Evolutionary conservation across 2,329 filamentous ascomycete genomes (phyloP).

Genomic region (Aspergillus fumigatiaffinis): DNA sequence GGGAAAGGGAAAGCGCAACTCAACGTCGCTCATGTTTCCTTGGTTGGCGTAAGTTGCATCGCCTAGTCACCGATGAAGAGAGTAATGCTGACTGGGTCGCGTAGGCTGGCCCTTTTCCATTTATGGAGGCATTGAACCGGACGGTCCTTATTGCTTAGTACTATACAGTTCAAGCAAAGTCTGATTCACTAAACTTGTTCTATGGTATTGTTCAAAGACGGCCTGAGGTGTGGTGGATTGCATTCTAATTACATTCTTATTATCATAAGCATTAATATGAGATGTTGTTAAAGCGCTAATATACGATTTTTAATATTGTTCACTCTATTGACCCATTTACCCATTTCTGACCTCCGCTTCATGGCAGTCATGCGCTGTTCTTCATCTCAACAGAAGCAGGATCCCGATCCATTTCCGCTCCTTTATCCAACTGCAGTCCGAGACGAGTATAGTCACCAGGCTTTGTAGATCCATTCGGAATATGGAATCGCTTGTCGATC

Average conservation of each 20-base stretch:
- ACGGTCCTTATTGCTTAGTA: constrained; percentile 16
- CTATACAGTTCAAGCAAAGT: no score
- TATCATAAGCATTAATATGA: not conserved
- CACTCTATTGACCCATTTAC: no score
- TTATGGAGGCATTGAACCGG: constrained; percentile 23
- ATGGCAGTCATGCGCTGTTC: not conserved
- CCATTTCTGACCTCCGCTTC: not conserved
- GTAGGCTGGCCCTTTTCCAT: constrained; percentile 20
- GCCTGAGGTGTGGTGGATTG: no score
- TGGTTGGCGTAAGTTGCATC: constrained; percentile 31
- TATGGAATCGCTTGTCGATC: constrained; percentile 70
- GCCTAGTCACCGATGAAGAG: no score
- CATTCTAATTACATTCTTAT: not conserved
- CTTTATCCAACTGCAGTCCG: not conserved
- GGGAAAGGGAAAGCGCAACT: constrained; percentile 16
- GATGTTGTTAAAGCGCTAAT: not conserved
- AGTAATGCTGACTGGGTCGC: constrained; percentile 6
- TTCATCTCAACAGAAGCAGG: not conserved
- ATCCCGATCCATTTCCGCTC: not conserved
- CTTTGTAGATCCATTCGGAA: constrained; percentile 59
- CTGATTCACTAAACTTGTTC: no score
- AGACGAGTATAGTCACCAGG: constrained; percentile 34
- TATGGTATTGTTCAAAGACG: no score
- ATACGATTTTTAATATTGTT: not conserved
- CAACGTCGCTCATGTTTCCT: constrained; percentile 25